Evolutionary conservation across 345 rosid genomes (phyloP).

Genomic region (Erucastrum elatum): DNA sequence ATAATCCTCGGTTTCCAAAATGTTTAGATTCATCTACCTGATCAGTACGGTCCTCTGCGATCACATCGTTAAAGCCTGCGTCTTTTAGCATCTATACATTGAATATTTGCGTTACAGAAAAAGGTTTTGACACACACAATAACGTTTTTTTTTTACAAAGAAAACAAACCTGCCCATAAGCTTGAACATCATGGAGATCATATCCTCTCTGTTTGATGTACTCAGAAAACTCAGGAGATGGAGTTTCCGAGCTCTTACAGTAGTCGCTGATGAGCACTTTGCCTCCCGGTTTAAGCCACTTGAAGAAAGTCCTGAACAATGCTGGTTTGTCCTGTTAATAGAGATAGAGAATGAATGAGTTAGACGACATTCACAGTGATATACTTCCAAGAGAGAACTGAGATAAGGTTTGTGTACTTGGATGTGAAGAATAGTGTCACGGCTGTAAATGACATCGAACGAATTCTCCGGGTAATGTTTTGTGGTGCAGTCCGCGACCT

Average conservation of each 20-base stretch:
- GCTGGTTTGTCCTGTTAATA: constrained; percentile 80
- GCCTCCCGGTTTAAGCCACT: constrained; percentile 97
- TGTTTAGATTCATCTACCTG: constrained; percentile 50
- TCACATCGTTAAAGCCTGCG: constrained; percentile 75
- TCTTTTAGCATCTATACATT: constrained; percentile 68
- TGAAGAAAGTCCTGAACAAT: constrained; percentile 79
- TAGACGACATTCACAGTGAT: neutral
- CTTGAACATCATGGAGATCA: constrained; percentile 85
- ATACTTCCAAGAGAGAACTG: constrained; percentile 14
- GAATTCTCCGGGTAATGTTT: constrained; percentile 70
- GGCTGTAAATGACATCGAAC: constrained; percentile 95
- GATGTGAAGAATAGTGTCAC: constrained; percentile 94
- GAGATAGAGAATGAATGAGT: constrained; percentile 1
- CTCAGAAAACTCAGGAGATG: constrained; percentile 66
- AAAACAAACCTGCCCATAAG: constrained; percentile 72
- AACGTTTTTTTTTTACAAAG: neutral
- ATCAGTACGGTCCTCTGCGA: constrained; percentile 87
- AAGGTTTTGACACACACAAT: neutral
- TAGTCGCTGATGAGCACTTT: constrained; percentile 91
- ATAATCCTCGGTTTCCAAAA: neutral
- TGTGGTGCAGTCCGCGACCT: constrained; percentile 96
- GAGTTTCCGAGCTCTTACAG: constrained; percentile 70
- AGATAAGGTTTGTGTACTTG: constrained; percentile 49
- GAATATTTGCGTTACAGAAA: neutral
- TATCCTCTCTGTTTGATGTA: constrained; percentile 94